Conservation (phyloP, 257 asterid species). For the Oldenlandia corymbosa region DNA sequence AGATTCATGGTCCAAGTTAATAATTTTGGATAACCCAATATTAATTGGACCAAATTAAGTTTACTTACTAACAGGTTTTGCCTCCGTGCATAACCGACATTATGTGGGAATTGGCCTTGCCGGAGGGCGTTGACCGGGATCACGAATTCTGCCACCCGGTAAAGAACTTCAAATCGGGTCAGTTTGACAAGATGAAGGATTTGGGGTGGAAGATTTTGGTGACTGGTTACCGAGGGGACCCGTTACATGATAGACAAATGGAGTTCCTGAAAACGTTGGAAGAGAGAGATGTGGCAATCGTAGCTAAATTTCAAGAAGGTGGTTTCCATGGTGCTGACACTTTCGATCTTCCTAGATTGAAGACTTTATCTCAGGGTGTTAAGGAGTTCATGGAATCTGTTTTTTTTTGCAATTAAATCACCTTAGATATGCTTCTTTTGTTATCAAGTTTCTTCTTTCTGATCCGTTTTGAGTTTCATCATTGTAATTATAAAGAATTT, state of each 20-base stretch:
- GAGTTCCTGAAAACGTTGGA: slow-evolving; percentile 15
- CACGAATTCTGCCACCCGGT: slow-evolving; percentile 12
- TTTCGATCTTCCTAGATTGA: background rate
- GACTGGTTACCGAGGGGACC: background rate
- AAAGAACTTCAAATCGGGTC: background rate
- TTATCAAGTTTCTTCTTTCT: no score
- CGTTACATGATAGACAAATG: slow-evolving; percentile 11
- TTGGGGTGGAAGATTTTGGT: slow-evolving; percentile 22
- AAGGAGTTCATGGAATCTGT: background rate
- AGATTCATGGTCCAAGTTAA: no score
- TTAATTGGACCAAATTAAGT: no score
- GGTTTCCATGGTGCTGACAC: slow-evolving; percentile 5
- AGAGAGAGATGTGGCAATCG: background rate
- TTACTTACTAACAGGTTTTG: no score
- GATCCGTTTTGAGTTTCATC: no score
- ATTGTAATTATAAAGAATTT: no score
- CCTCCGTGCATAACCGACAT: background rate
- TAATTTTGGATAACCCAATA: no score
- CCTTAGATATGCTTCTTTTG: no score
- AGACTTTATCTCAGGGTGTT: background rate
- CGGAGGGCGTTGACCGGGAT: slow-evolving; percentile 10
- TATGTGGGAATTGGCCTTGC: slow-evolving; percentile 15
- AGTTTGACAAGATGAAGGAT: slow-evolving; percentile 10
- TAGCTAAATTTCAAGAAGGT: slow-evolving; percentile 5
- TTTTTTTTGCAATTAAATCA: background rate